phyloP scores from a whole-genome alignment of 306 rosid species.

The Alnus glutinosa region DNA sequence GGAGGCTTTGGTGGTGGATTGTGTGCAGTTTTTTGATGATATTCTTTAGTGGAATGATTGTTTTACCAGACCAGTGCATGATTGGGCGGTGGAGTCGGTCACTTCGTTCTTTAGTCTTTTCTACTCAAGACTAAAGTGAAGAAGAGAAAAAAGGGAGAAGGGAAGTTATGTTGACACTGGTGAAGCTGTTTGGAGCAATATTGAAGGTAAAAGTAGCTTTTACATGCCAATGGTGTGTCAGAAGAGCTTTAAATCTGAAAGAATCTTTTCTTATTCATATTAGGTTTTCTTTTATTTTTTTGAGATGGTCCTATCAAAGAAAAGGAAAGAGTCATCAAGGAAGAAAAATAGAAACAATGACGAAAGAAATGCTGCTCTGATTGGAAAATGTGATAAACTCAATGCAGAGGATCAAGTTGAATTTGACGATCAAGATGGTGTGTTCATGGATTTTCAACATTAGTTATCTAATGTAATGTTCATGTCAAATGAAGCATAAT shows the following conservation, averaged over 20 bases:
- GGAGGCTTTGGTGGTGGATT: no score
- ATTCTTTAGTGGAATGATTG: no score
- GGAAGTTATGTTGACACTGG: slow-evolving; percentile 28
- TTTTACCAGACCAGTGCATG: no score
- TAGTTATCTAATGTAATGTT: background rate
- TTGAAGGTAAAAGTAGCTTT: slow-evolving; percentile 36
- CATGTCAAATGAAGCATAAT: background rate
- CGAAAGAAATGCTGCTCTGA: slow-evolving; percentile 11
- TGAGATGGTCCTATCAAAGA: slow-evolving; percentile 28
- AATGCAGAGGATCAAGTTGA: slow-evolving; percentile 22
- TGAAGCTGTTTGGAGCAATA: slow-evolving; percentile 15
- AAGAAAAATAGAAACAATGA: slow-evolving; percentile 40
- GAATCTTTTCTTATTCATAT: background rate
- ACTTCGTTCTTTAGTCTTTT: no score
- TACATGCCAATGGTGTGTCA: background rate
- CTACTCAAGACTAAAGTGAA: background rate
- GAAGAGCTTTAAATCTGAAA: background rate
- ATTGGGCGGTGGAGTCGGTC: no score
- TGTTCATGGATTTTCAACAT: background rate
- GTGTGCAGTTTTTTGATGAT: no score
- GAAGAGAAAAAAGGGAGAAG: slow-evolving; percentile 39
- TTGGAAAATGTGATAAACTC: slow-evolving; percentile 7
- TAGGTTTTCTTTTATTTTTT: slow-evolving; percentile 12
- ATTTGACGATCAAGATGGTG: slow-evolving; percentile 41
- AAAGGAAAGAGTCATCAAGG: slow-evolving; percentile 25